These are phyloP conservation scores for Posidonia australis DNA, from an alignment of 106 monocot species.

Conservation along the genomic window DNA sequence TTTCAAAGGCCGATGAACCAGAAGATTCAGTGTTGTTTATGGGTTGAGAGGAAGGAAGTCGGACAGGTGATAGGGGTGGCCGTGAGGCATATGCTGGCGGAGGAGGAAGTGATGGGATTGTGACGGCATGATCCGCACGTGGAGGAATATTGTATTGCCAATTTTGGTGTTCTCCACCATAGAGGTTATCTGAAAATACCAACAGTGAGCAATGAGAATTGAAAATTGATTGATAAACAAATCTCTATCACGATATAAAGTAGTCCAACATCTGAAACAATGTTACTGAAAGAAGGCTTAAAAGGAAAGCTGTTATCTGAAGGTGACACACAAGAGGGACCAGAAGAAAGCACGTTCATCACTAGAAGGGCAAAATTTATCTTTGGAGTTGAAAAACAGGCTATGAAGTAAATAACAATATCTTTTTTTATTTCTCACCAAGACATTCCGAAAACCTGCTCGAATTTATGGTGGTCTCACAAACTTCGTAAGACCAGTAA, in stretches of 20 bases:
- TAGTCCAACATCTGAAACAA: too few species aligned
- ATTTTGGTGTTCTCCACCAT: conserved; percentile 19
- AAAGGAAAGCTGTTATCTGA: too few species aligned
- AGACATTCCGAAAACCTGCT: too few species aligned
- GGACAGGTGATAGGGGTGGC: conserved; percentile 5
- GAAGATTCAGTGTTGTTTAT: conserved; percentile 2
- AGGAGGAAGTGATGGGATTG: conserved; percentile 23
- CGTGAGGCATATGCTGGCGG: conserved; percentile 15
- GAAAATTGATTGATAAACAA: too few species aligned
- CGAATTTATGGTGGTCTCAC: too few species aligned
- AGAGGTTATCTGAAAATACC: conserved; percentile 13
- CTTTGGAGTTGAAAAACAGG: background rate
- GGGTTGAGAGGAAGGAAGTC: background rate
- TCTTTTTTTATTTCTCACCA: too few species aligned
- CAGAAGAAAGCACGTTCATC: background rate
- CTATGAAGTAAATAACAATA: too few species aligned
- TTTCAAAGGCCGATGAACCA: conserved; percentile 8
- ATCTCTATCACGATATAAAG: background rate
- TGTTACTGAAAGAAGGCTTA: too few species aligned
- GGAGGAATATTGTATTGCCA: conserved; percentile 39
- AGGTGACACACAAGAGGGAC: background rate
- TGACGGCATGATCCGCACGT: conserved; percentile 24
- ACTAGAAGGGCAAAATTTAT: background rate
- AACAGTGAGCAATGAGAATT: too few species aligned
- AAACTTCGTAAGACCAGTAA: too few species aligned